phyloP scores from a whole-genome alignment of 2,329 filamentous ascomycete species.

The Stenocarpella maydis region DNA sequence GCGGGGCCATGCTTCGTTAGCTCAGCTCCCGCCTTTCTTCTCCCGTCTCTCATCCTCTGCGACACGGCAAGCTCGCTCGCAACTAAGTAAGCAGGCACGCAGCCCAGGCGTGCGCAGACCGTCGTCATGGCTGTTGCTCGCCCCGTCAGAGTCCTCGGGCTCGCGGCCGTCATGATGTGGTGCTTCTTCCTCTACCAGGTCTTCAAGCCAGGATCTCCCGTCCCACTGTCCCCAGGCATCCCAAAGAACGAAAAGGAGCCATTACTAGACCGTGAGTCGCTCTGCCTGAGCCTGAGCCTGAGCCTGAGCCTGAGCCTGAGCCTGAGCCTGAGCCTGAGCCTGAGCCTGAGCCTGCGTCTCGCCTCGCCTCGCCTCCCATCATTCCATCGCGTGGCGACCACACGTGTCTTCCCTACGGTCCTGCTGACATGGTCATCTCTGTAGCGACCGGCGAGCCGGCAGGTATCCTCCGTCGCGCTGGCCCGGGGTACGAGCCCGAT shows the following conservation, averaged over 20 bases:
- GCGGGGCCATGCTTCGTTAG: slow-evolving; percentile 35
- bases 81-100: neutral
- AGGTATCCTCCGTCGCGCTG: slow-evolving; percentile 76
- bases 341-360: slow-evolving; percentile 5
- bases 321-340: too few species aligned
- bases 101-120: slow-evolving; percentile 19
- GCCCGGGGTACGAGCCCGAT: slow-evolving; percentile 79
- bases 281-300: slow-evolving; percentile 17
- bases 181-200: slow-evolving; percentile 82
- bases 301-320: too few species aligned
- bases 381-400: neutral
- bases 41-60: neutral
- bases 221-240: slow-evolving; percentile 49
- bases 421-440: neutral
- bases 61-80: slow-evolving; percentile 23
- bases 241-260: slow-evolving; percentile 74
- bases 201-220: slow-evolving; percentile 63
- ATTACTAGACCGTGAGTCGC: slow-evolving; percentile 79
- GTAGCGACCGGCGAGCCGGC: slow-evolving; percentile 84
- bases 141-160: slow-evolving; percentile 81
- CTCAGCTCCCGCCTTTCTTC: slow-evolving; percentile 9
- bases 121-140: slow-evolving; percentile 81
- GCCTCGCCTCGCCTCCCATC: neutral
- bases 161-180: slow-evolving; percentile 76
- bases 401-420: neutral